Conservation (phyloP, 345 rosid genomes). For the Hibiscus mutabilis region DNA sequence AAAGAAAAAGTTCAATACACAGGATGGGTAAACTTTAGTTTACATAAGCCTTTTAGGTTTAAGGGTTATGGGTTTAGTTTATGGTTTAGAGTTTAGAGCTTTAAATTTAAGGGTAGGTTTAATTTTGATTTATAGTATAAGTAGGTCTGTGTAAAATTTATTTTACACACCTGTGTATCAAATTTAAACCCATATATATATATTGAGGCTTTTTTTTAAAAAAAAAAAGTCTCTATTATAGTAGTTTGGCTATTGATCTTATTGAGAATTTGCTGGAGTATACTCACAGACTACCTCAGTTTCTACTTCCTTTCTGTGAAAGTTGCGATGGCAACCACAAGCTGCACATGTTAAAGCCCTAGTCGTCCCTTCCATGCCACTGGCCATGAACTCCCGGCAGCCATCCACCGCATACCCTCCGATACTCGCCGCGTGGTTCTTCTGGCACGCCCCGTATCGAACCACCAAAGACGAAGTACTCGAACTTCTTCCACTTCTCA, state of each 20-base stretch:
- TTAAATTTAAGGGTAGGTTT: no score
- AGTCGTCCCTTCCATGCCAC: conserved; percentile 24
- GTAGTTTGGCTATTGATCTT: neutral
- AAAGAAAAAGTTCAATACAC: no score
- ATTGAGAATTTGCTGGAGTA: conserved; percentile 36
- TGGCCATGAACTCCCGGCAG: conserved; percentile 52
- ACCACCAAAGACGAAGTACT: conserved; percentile 23
- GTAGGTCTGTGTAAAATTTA: no score
- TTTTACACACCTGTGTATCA: no score
- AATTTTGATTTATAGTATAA: no score
- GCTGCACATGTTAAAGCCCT: conserved; percentile 59
- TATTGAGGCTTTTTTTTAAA: neutral
- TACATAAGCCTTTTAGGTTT: no score
- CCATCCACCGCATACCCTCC: conserved; percentile 83
- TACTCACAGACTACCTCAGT: conserved; percentile 63
- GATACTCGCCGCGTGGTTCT: conserved; percentile 67
- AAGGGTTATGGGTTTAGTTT: no score
- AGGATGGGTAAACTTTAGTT: no score
- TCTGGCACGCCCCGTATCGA: conserved; percentile 45
- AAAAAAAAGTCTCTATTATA: no score
- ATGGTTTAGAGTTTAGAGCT: no score
- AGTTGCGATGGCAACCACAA: conserved; percentile 72
- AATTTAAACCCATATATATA: no score
- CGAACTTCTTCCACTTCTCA: conserved; percentile 23
- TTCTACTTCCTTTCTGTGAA: conserved; percentile 57